These are phyloP conservation scores for Melastoma malabathricum DNA, from an alignment of 345 rosid species.

Conservation along the genomic window DNA sequence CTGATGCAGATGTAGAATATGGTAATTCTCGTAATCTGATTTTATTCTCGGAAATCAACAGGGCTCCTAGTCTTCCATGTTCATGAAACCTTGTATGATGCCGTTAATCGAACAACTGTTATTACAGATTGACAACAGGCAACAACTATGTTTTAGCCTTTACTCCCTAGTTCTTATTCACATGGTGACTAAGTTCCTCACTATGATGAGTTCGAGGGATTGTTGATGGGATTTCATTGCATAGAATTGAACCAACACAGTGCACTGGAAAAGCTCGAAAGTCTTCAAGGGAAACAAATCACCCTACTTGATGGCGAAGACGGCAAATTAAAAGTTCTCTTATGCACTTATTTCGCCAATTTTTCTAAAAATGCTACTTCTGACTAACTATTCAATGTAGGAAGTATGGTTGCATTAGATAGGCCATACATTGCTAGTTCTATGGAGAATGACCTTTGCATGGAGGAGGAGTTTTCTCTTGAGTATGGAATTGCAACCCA, in stretches of 20 bases:
- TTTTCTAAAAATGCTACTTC: conserved; percentile 4
- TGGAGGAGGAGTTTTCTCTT: conserved; percentile 50
- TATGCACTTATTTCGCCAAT: conserved; percentile 25
- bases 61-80: no score
- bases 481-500: conserved; percentile 97
- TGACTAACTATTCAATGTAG: conserved; percentile 31
- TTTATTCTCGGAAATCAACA: no score
- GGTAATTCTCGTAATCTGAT: no score
- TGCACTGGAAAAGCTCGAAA: conserved; percentile 49
- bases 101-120: no score
- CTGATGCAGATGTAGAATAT: no score
- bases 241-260: conserved; percentile 83
- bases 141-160: no score
- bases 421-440: conserved; percentile 67
- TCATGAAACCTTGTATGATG: no score
- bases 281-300: conserved; percentile 49
- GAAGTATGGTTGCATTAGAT: conserved; percentile 84
- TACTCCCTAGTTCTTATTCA: no score
- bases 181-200: no score
- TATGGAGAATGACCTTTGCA: conserved; percentile 36
- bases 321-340: conserved; percentile 41
- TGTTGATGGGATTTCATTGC: conserved; percentile 1
- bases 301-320: conserved; percentile 67
- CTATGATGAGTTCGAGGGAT: not conserved
- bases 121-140: no score